Evolutionary conservation across 805 yeast species (phyloP), one percentile per base, ranked within the genome.

Genomic region (Metschnikowia lunata): DNA sequence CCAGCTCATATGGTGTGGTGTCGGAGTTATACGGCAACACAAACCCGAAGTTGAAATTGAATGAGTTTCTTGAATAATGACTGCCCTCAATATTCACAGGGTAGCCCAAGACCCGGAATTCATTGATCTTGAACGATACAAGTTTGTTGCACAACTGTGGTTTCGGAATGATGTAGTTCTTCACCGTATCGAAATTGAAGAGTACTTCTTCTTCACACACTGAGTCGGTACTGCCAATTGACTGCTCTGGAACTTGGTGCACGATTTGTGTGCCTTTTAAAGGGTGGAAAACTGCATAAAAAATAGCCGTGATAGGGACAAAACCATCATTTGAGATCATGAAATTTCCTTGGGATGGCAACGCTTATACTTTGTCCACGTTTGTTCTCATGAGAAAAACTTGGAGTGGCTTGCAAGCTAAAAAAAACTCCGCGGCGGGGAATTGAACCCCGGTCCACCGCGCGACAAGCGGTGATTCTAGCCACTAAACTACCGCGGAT

Each of bases 211-310:
- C 48, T 3, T 44, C 40, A 18, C 23, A 18, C 27, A 40, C 38
- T 14, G 35, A 34, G 26, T 43, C 46, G n/a, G 11, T 30, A 14
- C 53, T 46, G 26, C 49, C 54, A 26, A 82, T 78, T 4, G 85
- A 72, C 6, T 88, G 87, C 33, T 82, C 79, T 1, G 99, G 99
- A 0, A 88, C 95, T 61, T 93, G 97, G 56, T 85, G 86, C 6
- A 86, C 76, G 6, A 91, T 90, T 64, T 89, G 88, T 0, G 98
- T 84, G 1, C 99, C 99, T 57, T 89, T 96, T 0, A 93, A 86
- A 0, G 97, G 97, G 57, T 93, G 97, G 64, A 93, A 93, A 0
- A 87, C 88, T 0, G 97, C 82, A 62, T 88, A 93, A 62, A 93
- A 90, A 36, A 89, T 72, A 1, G 97, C 93, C 45, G 79, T 74